Conservation (phyloP, 2,329 filamentous ascomycete species). For the Fusarium solani-melongenae region DNA sequence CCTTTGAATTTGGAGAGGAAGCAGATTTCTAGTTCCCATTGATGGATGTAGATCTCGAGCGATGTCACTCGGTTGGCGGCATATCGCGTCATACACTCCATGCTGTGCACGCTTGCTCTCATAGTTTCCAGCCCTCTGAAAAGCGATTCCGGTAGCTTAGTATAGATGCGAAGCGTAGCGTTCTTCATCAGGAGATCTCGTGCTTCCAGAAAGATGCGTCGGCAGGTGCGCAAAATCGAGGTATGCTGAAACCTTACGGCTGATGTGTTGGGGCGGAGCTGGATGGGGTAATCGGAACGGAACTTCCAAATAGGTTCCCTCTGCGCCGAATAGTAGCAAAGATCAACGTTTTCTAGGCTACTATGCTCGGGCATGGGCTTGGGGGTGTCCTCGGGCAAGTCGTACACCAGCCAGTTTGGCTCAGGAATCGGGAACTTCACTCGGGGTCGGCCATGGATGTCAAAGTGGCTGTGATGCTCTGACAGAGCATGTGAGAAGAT, state of each 20-base stretch:
- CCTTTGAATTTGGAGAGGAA: rapidly evolving
- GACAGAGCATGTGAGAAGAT: conserved; percentile 12
- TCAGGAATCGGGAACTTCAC: not conserved
- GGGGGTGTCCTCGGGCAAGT: not conserved
- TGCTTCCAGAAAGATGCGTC: conserved; percentile 14
- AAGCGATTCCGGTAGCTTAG: no score
- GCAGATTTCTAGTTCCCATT: rapidly evolving
- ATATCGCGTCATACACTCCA: conserved; percentile 13
- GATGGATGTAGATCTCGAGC: not conserved
- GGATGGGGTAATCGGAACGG: rapidly evolving
- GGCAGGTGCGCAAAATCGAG: conserved; percentile 12
- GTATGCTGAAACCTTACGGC: conserved; percentile 8
- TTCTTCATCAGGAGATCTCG: conserved; percentile 18
- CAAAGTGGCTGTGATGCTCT: conserved; percentile 5
- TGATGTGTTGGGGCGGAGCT: conserved; percentile 2
- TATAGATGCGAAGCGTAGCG: conserved; percentile 2
- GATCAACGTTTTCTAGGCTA: not conserved
- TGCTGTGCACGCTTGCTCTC: not conserved
- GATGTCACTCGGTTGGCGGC: conserved; percentile 21
- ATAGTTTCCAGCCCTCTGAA: not conserved
- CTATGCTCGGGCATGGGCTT: not conserved
- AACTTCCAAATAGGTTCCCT: not conserved
- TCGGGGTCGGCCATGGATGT: not conserved
- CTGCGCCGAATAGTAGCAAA: not conserved
- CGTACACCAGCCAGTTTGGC: conserved; percentile 8